phyloP scores from a whole-genome alignment of 371 early-diverging fungal species.

The Haplosporangium sp. region DNA sequence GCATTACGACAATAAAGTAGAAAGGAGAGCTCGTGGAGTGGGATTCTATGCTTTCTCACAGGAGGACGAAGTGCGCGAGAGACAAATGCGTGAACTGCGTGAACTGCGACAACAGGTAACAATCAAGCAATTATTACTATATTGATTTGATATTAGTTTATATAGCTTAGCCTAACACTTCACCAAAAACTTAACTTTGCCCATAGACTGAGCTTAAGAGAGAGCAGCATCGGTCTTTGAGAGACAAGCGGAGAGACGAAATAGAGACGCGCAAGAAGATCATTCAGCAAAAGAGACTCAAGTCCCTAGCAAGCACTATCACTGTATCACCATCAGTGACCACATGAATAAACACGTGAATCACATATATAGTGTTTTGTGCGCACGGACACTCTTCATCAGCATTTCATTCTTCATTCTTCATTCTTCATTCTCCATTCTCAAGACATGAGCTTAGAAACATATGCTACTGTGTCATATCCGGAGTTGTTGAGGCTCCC shows the following conservation, averaged over 20 bases:
- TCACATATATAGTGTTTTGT: not conserved
- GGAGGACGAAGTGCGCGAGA: constrained; percentile 74
- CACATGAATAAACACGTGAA: not conserved
- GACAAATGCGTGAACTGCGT: constrained; percentile 74
- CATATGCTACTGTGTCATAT: not conserved
- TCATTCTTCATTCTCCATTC: too few species aligned
- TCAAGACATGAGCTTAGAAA: not conserved
- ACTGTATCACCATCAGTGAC: not conserved
- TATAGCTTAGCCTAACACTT: not conserved
- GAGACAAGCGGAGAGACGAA: constrained; percentile 36
- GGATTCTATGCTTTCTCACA: constrained; percentile 81
- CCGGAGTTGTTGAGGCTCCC: not conserved
- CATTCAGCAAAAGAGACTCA: constrained; percentile 35
- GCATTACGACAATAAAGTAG: constrained; percentile 70
- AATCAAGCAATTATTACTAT: not conserved
- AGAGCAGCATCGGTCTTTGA: constrained; percentile 19
- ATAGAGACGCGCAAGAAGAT: constrained; percentile 37
- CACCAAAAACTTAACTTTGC: not conserved
- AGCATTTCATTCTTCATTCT: too few species aligned
- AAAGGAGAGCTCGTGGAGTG: constrained; percentile 79
- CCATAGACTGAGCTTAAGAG: constrained; percentile 32
- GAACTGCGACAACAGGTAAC: constrained; percentile 66
- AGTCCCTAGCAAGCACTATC: constrained; percentile 40
- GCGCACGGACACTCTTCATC: not conserved
- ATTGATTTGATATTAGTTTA: not conserved